A percentile compares a stretch with the other conserved stretches of the same genome.
Evolutionary conservation across 2,329 filamentous ascomycete genomes (phyloP).

Genomic region (Fusarium sp.): DNA sequence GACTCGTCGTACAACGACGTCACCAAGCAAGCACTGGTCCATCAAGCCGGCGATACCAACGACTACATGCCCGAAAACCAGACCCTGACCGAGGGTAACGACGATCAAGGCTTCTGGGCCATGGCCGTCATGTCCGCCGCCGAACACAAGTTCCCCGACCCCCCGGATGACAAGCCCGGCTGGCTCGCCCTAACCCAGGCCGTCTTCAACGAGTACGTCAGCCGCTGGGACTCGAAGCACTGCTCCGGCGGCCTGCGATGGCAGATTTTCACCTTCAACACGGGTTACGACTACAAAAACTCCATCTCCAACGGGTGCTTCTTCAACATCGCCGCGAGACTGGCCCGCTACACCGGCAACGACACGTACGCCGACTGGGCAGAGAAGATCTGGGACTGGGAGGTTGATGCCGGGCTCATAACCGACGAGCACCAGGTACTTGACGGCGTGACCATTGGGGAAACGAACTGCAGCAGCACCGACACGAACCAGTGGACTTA

Average conservation of each 20-base stretch:
- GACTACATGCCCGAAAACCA: constrained; percentile 78
- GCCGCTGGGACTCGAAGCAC: constrained; percentile 72
- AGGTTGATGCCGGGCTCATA: constrained; percentile 67
- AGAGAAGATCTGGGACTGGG: constrained; percentile 76
- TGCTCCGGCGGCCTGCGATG: constrained; percentile 84
- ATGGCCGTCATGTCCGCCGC: constrained; percentile 83
- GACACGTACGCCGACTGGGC: constrained; percentile 84
- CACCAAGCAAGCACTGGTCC: constrained; percentile 68
- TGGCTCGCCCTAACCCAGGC: constrained; percentile 84
- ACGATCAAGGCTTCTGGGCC: constrained; percentile 89
- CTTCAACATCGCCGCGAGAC: constrained; percentile 76
- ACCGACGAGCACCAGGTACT: constrained; percentile 65
- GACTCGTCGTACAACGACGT: constrained; percentile 73
- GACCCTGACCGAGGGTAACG: constrained; percentile 73
- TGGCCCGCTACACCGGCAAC: constrained; percentile 84
- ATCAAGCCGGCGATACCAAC: constrained; percentile 68
- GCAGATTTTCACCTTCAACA: constrained; percentile 86
- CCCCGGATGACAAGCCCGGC: constrained; percentile 70
- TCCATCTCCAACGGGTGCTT: constrained; percentile 77
- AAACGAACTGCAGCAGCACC: constrained; percentile 60
- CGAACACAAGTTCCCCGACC: constrained; percentile 80
- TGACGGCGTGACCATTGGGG: constrained; percentile 58
- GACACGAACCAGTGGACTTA: constrained; percentile 76
- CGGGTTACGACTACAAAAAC: constrained; percentile 77
- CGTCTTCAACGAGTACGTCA: constrained; percentile 82